These are phyloP conservation scores for Sarocladium oryzae DNA, from an alignment of 2,329 filamentous ascomycete genomes.

Conservation along the genomic window DNA sequence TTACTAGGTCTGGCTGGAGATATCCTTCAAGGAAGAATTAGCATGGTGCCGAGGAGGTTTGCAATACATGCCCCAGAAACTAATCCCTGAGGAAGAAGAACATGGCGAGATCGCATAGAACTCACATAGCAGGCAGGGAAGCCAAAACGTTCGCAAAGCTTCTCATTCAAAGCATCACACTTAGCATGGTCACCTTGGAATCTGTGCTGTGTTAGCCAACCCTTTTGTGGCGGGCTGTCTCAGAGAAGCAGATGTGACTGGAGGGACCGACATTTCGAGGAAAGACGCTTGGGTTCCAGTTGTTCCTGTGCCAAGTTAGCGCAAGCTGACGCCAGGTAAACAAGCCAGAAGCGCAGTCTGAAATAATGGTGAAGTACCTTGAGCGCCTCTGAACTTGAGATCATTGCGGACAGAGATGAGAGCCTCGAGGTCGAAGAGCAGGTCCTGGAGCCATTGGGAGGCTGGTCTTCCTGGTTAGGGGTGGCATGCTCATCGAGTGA, in stretches of 20 bases:
- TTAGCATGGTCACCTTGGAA: slow-evolving; percentile 43
- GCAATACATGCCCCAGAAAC: no score
- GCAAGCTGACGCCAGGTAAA: no score
- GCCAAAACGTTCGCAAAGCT: slow-evolving; percentile 49
- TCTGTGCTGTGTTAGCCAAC: no score
- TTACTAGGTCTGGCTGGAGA: slow-evolving; percentile 66
- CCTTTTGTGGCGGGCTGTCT: no score
- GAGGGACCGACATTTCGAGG: slow-evolving; percentile 31
- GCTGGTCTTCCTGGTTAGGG: slow-evolving; percentile 52
- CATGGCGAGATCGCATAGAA: no score
- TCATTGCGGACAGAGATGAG: slow-evolving; percentile 63
- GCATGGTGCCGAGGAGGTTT: no score
- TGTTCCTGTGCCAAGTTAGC: slow-evolving; percentile 32
- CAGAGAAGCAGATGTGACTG: no score
- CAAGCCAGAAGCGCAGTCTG: no score
- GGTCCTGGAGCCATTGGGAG: slow-evolving; percentile 63
- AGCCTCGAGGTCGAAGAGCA: slow-evolving; percentile 62
- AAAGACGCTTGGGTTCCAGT: slow-evolving; percentile 77
- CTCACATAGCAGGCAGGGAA: slow-evolving; percentile 45
- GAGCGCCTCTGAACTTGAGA: slow-evolving; percentile 69
- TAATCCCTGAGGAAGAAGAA: no score
- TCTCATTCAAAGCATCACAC: slow-evolving; percentile 47
- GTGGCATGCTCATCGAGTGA: no score
- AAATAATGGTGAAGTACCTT: no score
- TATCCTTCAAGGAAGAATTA: no score